Base-by-base conservation (phyloP, 768 basidiomycete genomes). In the Paxillus involutus region DNA sequence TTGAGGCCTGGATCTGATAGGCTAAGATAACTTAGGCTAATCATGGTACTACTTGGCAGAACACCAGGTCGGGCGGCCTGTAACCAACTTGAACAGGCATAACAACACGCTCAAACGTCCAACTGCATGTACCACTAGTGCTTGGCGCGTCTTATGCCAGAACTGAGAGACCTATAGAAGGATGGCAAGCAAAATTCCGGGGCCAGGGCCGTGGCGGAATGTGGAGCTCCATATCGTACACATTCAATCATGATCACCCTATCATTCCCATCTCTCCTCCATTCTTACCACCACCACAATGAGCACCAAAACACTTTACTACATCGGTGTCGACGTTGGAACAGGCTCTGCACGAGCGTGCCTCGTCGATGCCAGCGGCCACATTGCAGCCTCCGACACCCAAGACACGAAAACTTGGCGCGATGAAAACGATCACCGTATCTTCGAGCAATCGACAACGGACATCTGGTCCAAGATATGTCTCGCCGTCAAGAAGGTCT, bases 401-500 rank as follows among this genome's bases (percentile, higher is more conserved):
- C 84, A 91, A 65, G 80, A 84, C 19, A 98, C 88, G n/a, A 78
- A 75, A 49, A 98, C 94, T 10, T 94, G 83, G 77, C 87, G 96
- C 58, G 89, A 94, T 74, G 76, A 82, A 1, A 67, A 79, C 32
- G 92, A 98, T 78, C 86, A 92, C 67, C 80, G 88, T 52, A 94
- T 98, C 75, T 99, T 97, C 69, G 97, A 99, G 71, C 97, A 99
- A 71, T 96, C 94, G 32, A 93, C 94, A 0, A 73, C 75, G 21
- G 83, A 98, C 64, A 95, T 97, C 72, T 95, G 93, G 95, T 68
- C 73, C 8, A 78, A 80, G 48, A 85, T 93, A 52, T 80, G 81
- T 41, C 72, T 68, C 50, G 81, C 83, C 32, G 77, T 90, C 54
- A 82, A 77, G 62, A 78, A 78, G 5, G 86, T 91, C 48, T 72